Base-by-base conservation (phyloP, 2,329 filamentous ascomycete genomes). In the Neofusicoccum sp. region DNA sequence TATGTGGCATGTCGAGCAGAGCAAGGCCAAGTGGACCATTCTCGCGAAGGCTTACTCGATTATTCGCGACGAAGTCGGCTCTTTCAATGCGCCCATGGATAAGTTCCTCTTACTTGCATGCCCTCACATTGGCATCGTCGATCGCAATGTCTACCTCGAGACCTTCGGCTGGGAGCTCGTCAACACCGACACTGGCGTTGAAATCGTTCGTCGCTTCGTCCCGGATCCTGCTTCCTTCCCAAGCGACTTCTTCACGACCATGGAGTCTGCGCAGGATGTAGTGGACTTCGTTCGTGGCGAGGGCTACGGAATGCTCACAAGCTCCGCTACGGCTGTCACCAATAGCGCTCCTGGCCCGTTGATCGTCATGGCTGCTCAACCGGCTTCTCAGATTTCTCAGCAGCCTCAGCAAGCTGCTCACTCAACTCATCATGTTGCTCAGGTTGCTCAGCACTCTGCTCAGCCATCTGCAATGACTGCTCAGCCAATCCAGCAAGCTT, bases 11-110 rank as follows among this genome's bases (percentile, higher is more conserved):
- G 70, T 73, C 36, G 82, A 85, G 64, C 75, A 73, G 48, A 79
- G 78, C 72, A 78, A 81, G 65, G 74, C 76, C 62, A 78, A 82
- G 65, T 84, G 82, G 81, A 75, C 75, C 49, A 71, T 85, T 62
- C 70, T 84, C 61, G 79, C 81, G 49, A 83, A 82, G 67, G 80
- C 82, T 16, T 85, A 83, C 75, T 84, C 82, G 33, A 76, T 78
- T 62, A 74, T 83, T 49, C 78, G 82, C 49, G 82, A 84, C 65
- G 73, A 78, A 45, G 68, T 80, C 57, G 79, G 81, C 66, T 79
- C 79, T 63, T 70, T 73, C 24, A 73, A 77, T 33, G 76, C 80
- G 26, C 73, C 78, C 45, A 73, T 85, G 38, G 75, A 80, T 49
- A 68, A 73, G 8, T 84, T 83, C 70, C 73, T 84, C 47, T 63